Evolutionary conservation across 148 eudicot genomes (phyloP).

Genomic region (Rheum nobile): DNA sequence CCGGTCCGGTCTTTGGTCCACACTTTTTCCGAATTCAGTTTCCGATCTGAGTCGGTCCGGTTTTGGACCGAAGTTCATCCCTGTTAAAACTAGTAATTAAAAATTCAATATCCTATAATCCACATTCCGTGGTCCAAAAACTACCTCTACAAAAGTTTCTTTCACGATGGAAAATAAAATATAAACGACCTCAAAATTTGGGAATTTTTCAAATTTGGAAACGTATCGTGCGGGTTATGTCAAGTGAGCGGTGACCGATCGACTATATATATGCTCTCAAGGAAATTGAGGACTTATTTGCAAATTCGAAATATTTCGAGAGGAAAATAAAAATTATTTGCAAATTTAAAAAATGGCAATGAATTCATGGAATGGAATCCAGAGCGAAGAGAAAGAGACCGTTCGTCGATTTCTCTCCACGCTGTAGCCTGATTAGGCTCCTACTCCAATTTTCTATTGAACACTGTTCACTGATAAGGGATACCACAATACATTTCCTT

Average conservation of each 20-base stretch:
- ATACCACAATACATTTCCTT: background rate
- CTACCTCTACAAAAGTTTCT: background rate
- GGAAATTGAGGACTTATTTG: background rate
- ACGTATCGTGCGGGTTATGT: constrained; percentile 1
- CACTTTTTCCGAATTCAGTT: no score
- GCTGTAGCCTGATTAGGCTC: background rate
- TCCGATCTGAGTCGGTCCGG: no score
- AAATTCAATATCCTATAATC: no score
- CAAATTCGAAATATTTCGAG: background rate
- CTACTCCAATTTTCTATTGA: background rate
- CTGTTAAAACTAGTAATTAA: no score
- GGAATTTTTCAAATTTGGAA: background rate
- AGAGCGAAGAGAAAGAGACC: background rate
- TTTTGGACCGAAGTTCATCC: no score
- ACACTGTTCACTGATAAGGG: background rate
- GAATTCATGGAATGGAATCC: background rate
- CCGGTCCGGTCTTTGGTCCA: no score
- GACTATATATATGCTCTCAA: background rate
- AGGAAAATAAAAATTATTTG: background rate
- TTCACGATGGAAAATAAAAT: background rate
- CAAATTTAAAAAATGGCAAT: background rate
- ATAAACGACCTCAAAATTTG: background rate
- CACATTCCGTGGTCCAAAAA: background rate
- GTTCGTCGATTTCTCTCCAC: background rate
- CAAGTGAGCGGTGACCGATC: background rate